phyloP scores from a whole-genome alignment of 331 rosid genomes.

The Quercus tomentella region DNA sequence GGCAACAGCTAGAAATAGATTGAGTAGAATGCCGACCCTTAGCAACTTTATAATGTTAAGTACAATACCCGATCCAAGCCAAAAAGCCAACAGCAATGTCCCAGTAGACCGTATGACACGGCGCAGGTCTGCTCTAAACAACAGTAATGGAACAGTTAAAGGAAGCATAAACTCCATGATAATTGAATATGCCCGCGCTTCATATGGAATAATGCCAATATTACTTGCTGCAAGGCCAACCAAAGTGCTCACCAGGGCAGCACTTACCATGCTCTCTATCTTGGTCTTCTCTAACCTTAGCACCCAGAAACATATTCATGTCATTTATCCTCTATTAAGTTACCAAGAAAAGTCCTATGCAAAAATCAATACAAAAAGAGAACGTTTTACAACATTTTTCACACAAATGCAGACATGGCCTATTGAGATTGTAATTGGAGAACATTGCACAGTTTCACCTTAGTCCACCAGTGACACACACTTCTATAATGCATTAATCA shows the following conservation, averaged over 20 bases:
- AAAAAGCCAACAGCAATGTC: conserved; percentile 46
- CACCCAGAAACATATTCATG: neutral
- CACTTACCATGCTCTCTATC: conserved; percentile 63
- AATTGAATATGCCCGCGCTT: conserved; percentile 45
- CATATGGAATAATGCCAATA: conserved; percentile 43
- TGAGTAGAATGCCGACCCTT: neutral
- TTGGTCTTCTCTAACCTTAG: conserved; percentile 67
- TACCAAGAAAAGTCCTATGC: neutral
- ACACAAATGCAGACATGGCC: too few relatives aligned
- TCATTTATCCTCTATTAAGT: neutral
- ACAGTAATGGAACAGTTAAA: conserved; percentile 49
- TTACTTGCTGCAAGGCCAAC: conserved; percentile 60
- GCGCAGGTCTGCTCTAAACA: conserved; percentile 56
- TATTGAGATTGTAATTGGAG: too few relatives aligned
- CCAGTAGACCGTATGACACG: conserved; percentile 51
- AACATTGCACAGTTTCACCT: too few relatives aligned
- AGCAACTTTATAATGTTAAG: neutral
- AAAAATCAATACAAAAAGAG: neutral
- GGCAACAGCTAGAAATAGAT: neutral
- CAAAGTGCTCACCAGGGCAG: conserved; percentile 55
- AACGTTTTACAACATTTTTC: too few relatives aligned
- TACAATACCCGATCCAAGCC: conserved; percentile 53
- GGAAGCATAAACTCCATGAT: conserved; percentile 65
- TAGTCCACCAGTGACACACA: too few relatives aligned
- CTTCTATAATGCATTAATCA: too few relatives aligned